Evolutionary conservation across 139 green algal species (phyloP).

Genomic region (Volvox reticuliferus): DNA sequence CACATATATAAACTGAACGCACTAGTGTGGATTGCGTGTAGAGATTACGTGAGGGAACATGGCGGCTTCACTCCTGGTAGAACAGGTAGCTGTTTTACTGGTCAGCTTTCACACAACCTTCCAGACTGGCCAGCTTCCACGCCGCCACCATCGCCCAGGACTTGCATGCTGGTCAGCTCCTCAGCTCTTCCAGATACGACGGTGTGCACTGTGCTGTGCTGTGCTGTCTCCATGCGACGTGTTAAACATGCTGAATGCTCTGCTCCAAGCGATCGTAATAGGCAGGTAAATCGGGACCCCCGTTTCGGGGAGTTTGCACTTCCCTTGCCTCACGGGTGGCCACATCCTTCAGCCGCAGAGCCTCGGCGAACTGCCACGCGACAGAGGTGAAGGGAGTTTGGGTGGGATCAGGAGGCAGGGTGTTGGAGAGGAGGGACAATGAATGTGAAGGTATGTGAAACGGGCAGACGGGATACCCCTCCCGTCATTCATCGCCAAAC

Average conservation of each 20-base stretch:
- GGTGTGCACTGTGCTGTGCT: too few species aligned
- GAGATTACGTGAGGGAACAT: too few species aligned
- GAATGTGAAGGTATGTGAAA: background rate
- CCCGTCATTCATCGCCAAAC: background rate
- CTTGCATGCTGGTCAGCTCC: too few species aligned
- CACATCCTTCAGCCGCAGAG: background rate
- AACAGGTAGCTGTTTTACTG: too few species aligned
- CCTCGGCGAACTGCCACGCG: background rate
- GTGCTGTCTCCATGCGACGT: too few species aligned
- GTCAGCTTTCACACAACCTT: too few species aligned
- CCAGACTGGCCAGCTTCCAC: too few species aligned
- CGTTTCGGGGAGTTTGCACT: conserved; percentile 12
- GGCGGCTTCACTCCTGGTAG: too few species aligned
- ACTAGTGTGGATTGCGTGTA: too few species aligned
- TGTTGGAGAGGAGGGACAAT: background rate
- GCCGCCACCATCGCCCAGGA: too few species aligned
- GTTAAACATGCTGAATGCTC: conserved; percentile 32
- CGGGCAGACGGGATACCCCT: background rate
- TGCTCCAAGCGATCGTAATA: conserved; percentile 59
- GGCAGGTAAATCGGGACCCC: conserved; percentile 33
- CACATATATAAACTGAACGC: too few species aligned
- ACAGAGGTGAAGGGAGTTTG: background rate
- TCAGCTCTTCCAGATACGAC: too few species aligned
- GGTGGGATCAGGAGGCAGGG: background rate
- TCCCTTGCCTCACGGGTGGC: background rate